Percentiles rank a stretch among this genome's conserved stretches.
Evolutionary conservation across 805 yeast species (phyloP).

Genomic region (Cyberlindnera saturnus): DNA sequence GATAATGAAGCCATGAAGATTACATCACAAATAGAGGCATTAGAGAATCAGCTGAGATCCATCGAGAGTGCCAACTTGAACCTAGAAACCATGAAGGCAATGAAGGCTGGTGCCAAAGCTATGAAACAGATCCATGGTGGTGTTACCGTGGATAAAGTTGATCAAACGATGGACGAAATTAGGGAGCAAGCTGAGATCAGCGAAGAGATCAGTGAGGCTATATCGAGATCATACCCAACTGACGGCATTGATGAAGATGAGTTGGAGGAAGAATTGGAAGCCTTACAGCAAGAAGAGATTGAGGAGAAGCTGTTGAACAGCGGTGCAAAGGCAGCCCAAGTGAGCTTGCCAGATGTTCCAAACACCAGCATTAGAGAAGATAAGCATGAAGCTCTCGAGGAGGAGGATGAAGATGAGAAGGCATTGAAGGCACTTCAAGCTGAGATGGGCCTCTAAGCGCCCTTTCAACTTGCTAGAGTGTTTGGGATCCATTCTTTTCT

Average conservation of each 20-base stretch:
- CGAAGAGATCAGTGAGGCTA: constrained; percentile 94
- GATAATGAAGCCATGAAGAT: constrained; percentile 75
- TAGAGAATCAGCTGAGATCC: constrained; percentile 84
- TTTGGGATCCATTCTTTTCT: too few species aligned
- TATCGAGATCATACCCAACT: constrained; percentile 84
- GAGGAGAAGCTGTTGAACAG: constrained; percentile 51
- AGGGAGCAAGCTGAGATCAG: constrained; percentile 94
- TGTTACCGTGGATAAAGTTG: constrained; percentile 93
- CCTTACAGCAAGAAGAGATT: constrained; percentile 74
- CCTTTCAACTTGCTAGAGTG: too few species aligned
- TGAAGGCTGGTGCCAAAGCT: constrained; percentile 96
- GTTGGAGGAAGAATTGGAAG: constrained; percentile 88
- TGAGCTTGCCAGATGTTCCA: constrained; percentile 43
- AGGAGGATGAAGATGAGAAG: constrained; percentile 73
- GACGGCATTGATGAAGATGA: constrained; percentile 84
- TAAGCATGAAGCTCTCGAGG: constrained; percentile 15
- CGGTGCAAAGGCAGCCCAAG: constrained; percentile 23
- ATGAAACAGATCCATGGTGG: constrained; percentile 96
- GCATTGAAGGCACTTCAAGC: constrained; percentile 78
- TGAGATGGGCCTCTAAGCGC: constrained; percentile 69
- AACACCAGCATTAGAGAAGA: constrained; percentile 25
- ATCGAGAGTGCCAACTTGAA: constrained; percentile 95
- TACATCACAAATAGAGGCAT: constrained; percentile 80
- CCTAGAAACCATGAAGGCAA: constrained; percentile 96
- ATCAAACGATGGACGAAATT: constrained; percentile 95